A percentile compares a stretch with the other conserved stretches of the same genome.
Conservation (phyloP, 768 basidiomycete species). For the Boletus fagicola region DNA sequence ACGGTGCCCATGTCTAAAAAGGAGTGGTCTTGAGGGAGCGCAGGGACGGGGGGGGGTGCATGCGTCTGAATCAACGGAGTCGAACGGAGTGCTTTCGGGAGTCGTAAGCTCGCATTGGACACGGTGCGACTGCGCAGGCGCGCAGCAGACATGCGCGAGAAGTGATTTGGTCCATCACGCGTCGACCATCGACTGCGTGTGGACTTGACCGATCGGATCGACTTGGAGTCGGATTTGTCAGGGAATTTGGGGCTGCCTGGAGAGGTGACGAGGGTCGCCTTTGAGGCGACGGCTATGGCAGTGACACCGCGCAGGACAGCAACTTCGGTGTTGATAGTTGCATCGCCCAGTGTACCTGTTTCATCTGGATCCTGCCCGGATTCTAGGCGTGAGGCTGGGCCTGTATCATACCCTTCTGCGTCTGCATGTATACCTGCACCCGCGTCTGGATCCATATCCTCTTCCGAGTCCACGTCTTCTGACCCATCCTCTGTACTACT, state of each 20-base stretch:
- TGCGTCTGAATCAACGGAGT: too few species aligned
- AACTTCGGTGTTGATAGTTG: slow-evolving; percentile 26
- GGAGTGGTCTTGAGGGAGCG: slow-evolving; percentile 27
- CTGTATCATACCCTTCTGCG: slow-evolving; percentile 10
- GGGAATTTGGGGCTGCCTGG: background rate
- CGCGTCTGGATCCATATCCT: background rate
- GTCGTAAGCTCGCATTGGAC: slow-evolving; percentile 65
- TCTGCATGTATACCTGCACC: too few species aligned
- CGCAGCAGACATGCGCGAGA: slow-evolving; percentile 58
- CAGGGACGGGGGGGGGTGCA: slow-evolving; percentile 36
- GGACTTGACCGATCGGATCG: slow-evolving; percentile 27
- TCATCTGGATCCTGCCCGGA: slow-evolving; percentile 26
- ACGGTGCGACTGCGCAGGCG: slow-evolving; percentile 59
- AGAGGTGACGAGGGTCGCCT: slow-evolving; percentile 33
- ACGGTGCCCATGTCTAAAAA: slow-evolving; percentile 35
- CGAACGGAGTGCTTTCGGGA: slow-evolving; percentile 42
- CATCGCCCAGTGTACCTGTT: slow-evolving; percentile 22
- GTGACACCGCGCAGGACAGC: slow-evolving; percentile 39
- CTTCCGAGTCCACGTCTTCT: background rate
- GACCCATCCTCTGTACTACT: slow-evolving; percentile 13
- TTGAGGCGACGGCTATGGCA: slow-evolving; percentile 37
- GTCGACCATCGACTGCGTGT: slow-evolving; percentile 25
- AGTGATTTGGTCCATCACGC: slow-evolving; percentile 32
- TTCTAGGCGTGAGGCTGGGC: slow-evolving; percentile 9
- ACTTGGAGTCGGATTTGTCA: slow-evolving; percentile 21